A percentile compares a stretch with the other conserved stretches of the same genome.
phyloP scores from a whole-genome alignment of 2,329 filamentous ascomycete genomes.

The Epichloe elymi region DNA sequence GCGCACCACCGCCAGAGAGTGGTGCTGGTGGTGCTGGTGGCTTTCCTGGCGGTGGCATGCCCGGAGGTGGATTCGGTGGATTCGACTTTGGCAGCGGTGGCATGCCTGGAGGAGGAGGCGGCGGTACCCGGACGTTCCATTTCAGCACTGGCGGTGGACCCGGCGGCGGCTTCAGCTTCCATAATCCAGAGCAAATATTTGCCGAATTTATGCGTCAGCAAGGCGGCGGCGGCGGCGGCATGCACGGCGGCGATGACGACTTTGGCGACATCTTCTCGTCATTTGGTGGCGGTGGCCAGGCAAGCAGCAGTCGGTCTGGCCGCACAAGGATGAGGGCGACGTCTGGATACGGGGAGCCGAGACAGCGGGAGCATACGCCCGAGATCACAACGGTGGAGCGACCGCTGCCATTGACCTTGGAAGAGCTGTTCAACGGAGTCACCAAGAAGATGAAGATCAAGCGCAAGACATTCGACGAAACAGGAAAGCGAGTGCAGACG shows the following conservation, averaged over 20 bases:
- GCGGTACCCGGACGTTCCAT: slow-evolving; percentile 46
- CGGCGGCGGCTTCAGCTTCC: slow-evolving; percentile 63
- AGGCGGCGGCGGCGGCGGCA: slow-evolving; percentile 21
- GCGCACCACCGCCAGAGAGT: slow-evolving; percentile 46
- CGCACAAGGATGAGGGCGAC: slow-evolving; percentile 30
- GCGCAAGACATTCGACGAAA: slow-evolving; percentile 82
- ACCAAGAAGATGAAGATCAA: slow-evolving; percentile 99
- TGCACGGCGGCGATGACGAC: slow-evolving; percentile 30
- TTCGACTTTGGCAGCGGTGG: slow-evolving; percentile 39
- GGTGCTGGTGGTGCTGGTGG: slow-evolving; percentile 29
- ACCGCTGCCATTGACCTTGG: slow-evolving; percentile 64
- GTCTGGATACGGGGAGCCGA: slow-evolving; percentile 22
- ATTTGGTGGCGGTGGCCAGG: slow-evolving; percentile 26
- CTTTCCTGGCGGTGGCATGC: slow-evolving; percentile 45
- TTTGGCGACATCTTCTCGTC: slow-evolving; percentile 43
- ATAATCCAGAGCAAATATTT: slow-evolving; percentile 73
- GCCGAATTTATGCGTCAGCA: slow-evolving; percentile 57
- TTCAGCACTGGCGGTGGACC: slow-evolving; percentile 45
- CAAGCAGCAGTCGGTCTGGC: slow-evolving; percentile 23
- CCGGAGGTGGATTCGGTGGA: slow-evolving; percentile 35
- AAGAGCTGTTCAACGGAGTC: slow-evolving; percentile 76
- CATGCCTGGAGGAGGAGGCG: slow-evolving; percentile 27
- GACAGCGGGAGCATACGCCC: slow-evolving; percentile 39
- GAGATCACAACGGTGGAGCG: slow-evolving; percentile 88
- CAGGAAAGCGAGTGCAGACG: slow-evolving; percentile 70